These are phyloP conservation scores for Suillus sp. DNA, from an alignment of 768 basidiomycete genomes.

Conservation along the genomic window DNA sequence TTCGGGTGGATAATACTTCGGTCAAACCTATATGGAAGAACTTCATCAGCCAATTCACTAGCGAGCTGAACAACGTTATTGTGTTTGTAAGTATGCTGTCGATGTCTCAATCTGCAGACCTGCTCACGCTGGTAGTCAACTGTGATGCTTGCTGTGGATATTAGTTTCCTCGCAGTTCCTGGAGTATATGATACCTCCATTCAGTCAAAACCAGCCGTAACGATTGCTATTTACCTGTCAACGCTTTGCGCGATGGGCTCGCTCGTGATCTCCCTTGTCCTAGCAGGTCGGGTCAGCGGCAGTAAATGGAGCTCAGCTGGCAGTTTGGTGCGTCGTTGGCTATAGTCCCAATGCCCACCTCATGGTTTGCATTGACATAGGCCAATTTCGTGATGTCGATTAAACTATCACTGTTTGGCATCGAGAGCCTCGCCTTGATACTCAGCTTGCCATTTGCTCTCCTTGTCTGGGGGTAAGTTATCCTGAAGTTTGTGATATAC, in stretches of 20 bases:
- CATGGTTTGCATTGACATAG: background rate
- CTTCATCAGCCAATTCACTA: constrained; percentile 42
- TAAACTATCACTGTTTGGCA: constrained; percentile 18
- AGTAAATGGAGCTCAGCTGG: constrained; percentile 23
- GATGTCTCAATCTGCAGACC: background rate
- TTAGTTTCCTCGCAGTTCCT: constrained; percentile 55
- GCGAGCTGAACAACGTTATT: constrained; percentile 50
- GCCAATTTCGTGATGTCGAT: constrained; percentile 23
- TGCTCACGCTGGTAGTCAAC: constrained; percentile 38
- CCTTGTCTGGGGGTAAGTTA: constrained; percentile 35
- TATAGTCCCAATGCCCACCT: background rate
- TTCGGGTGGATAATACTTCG: constrained; percentile 48
- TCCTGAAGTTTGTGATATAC: background rate
- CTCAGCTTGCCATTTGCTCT: constrained; percentile 37
- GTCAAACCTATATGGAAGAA: constrained; percentile 40
- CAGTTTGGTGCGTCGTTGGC: constrained; percentile 31
- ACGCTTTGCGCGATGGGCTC: constrained; percentile 38
- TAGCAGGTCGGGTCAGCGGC: constrained; percentile 39
- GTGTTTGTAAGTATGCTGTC: constrained; percentile 42
- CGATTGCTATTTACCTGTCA: constrained; percentile 41
- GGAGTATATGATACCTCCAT: constrained; percentile 30
- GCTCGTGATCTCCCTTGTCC: constrained; percentile 38
- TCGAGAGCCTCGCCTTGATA: constrained; percentile 34
- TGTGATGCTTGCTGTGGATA: constrained; percentile 53
- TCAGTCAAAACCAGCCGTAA: constrained; percentile 24